These are phyloP conservation scores for Diaporthe eres DNA, from an alignment of 2,329 filamentous ascomycete species.

Conservation along the genomic window DNA sequence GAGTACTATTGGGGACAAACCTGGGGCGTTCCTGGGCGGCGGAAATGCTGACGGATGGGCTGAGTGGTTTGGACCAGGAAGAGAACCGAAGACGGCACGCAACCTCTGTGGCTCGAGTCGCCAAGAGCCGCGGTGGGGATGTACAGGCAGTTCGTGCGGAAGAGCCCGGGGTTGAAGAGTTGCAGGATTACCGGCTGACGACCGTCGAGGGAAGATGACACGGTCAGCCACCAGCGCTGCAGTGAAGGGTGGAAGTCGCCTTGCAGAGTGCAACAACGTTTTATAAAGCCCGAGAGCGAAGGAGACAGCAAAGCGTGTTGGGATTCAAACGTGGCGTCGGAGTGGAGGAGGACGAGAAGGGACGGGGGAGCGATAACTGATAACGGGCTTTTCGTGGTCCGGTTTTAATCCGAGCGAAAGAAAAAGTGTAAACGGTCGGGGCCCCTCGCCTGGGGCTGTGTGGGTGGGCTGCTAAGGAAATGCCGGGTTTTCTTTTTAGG, in stretches of 20 bases:
- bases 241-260: background rate
- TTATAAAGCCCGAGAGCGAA: constrained; percentile 23
- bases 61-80: background rate
- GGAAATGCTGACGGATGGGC: background rate
- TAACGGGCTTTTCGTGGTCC: constrained; percentile 37
- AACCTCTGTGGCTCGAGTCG: background rate
- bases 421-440: constrained; percentile 19
- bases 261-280: constrained; percentile 1
- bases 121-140: constrained; percentile 6
- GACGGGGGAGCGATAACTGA: constrained; percentile 35
- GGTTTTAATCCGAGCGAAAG: constrained; percentile 31
- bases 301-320: constrained; percentile 32
- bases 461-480: background rate
- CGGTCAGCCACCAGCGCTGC: constrained; percentile 30
- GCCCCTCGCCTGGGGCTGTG: constrained; percentile 1
- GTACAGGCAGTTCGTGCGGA: constrained; percentile 1
- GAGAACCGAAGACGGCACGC: constrained; percentile 14
- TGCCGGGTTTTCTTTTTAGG: constrained; percentile 21
- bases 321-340: constrained; percentile 30
- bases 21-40: background rate
- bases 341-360: constrained; percentile 27
- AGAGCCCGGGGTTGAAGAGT: constrained; percentile 2
- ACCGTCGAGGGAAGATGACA: constrained; percentile 33
- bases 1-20: background rate
- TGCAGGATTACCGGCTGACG: constrained; percentile 21